Percentiles rank a stretch among this genome's conserved stretches.
These are phyloP conservation scores for Thuidium tamariscinum DNA, from an alignment of 225 moss, liverwort and hornwort species.

Conservation along the genomic window DNA sequence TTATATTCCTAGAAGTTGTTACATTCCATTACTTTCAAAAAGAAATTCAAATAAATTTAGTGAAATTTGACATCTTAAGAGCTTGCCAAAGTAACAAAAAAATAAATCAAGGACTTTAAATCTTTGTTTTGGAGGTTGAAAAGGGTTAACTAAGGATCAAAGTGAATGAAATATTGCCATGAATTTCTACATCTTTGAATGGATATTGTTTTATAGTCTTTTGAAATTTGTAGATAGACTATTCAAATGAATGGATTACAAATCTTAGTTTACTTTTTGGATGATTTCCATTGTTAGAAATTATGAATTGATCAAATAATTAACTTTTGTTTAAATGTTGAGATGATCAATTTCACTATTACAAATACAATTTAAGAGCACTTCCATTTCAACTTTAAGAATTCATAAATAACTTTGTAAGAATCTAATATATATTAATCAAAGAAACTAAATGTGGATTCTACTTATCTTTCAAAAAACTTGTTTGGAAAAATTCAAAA, in stretches of 20 bases:
- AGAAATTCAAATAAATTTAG: background rate
- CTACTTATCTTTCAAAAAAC: background rate
- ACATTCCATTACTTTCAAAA: background rate
- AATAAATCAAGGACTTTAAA: too few relatives aligned
- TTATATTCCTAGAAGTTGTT: background rate
- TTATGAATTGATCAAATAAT: background rate
- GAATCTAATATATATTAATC: background rate
- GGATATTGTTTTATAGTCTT: background rate
- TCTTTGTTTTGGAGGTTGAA: background rate
- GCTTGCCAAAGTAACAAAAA: background rate
- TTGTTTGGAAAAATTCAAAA: background rate
- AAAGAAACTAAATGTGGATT: background rate
- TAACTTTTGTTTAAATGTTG: background rate
- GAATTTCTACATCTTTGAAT: background rate
- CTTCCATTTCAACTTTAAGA: background rate
- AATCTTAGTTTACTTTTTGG: background rate
- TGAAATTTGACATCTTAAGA: background rate
- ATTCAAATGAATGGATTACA: background rate
- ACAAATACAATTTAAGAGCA: background rate
- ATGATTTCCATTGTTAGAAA: background rate
- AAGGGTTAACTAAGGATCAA: background rate
- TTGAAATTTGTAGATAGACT: too few relatives aligned
- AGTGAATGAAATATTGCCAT: background rate
- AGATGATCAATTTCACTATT: background rate
- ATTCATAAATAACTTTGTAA: background rate